Evolutionary conservation across 768 basidiomycete species (phyloP).

Genomic region (Cytidiella melzeri): DNA sequence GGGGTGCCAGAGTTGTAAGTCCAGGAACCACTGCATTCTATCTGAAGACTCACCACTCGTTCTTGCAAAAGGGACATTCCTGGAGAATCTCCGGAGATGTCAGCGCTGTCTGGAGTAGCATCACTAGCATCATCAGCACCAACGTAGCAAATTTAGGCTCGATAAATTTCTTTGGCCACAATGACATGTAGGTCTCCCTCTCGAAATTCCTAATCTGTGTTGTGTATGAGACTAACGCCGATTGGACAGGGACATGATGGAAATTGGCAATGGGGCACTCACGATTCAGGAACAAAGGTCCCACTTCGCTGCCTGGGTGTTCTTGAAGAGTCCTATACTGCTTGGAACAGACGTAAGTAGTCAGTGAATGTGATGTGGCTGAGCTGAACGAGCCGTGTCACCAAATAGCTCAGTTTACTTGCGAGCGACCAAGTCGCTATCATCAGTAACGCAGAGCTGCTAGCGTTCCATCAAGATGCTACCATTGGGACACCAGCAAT

Average conservation of each 20-base stretch:
- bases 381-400: slow-evolving; percentile 8
- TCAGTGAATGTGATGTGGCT: slow-evolving; percentile 15
- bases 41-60: no score
- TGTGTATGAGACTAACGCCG: neutral
- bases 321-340: slow-evolving; percentile 63
- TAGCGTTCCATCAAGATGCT: slow-evolving; percentile 65
- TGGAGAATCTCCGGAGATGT: slow-evolving; percentile 50
- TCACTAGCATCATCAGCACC: slow-evolving; percentile 37
- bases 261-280: slow-evolving; percentile 55
- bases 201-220: neutral
- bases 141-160: slow-evolving; percentile 37
- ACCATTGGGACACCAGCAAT: slow-evolving; percentile 48
- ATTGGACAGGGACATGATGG: slow-evolving; percentile 43
- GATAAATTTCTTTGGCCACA: slow-evolving; percentile 43
- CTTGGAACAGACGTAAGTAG: slow-evolving; percentile 44
- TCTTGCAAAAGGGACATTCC: slow-evolving; percentile 36
- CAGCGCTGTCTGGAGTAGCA: slow-evolving; percentile 43
- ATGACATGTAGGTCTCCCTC: slow-evolving; percentile 42
- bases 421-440: slow-evolving; percentile 52
- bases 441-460: slow-evolving; percentile 54
- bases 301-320: slow-evolving; percentile 67
- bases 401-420: slow-evolving; percentile 45
- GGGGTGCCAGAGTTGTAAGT: slow-evolving; percentile 49
- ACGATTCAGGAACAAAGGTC: slow-evolving; percentile 58
- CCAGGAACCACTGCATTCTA: no score